These are phyloP conservation scores for Wolfiporia cocos DNA, from an alignment of 1,284 basidiomycete genomes.

Conservation along the genomic window DNA sequence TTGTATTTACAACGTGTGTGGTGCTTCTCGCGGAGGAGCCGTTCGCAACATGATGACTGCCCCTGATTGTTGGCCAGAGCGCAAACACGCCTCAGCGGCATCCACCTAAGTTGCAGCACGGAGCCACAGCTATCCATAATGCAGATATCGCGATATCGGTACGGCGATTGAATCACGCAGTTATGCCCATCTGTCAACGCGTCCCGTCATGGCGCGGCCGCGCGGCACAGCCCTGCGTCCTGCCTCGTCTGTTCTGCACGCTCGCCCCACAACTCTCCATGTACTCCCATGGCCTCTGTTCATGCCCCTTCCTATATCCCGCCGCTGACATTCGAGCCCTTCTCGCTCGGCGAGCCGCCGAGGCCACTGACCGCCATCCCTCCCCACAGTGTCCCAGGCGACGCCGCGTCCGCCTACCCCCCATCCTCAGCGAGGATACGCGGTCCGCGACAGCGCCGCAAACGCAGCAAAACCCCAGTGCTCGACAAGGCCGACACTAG, in stretches of 20 bases:
- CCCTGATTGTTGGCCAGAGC: background rate
- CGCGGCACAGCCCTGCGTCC: slow-evolving; percentile 5
- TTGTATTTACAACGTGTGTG: slow-evolving; percentile 20
- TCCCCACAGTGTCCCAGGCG: background rate
- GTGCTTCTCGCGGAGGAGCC: slow-evolving; percentile 17
- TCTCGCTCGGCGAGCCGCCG: slow-evolving; percentile 4
- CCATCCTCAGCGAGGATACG: slow-evolving; percentile 3
- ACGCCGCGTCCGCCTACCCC: background rate
- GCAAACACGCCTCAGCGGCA: too few relatives aligned
- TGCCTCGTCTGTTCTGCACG: slow-evolving; percentile 1
- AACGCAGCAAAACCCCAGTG: background rate
- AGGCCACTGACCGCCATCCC: slow-evolving; percentile 1
- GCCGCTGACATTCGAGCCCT: slow-evolving; percentile 8
- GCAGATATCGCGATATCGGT: background rate
- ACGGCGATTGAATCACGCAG: background rate
- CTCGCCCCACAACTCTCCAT: slow-evolving; percentile 3
- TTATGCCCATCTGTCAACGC: slow-evolving; percentile 2
- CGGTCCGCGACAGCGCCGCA: slow-evolving; percentile 3
- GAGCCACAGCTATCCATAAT: background rate
- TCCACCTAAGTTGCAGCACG: too few relatives aligned
- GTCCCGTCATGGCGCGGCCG: slow-evolving; percentile 3
- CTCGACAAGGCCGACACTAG: too few relatives aligned
- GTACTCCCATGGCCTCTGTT: slow-evolving; percentile 8
- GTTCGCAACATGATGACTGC: slow-evolving; percentile 2
- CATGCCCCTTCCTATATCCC: slow-evolving; percentile 5